A percentile compares a stretch with the other conserved stretches of the same genome.
Conservation (phyloP, 2,329 filamentous ascomycete species). For the Fusarium dimerum region DNA sequence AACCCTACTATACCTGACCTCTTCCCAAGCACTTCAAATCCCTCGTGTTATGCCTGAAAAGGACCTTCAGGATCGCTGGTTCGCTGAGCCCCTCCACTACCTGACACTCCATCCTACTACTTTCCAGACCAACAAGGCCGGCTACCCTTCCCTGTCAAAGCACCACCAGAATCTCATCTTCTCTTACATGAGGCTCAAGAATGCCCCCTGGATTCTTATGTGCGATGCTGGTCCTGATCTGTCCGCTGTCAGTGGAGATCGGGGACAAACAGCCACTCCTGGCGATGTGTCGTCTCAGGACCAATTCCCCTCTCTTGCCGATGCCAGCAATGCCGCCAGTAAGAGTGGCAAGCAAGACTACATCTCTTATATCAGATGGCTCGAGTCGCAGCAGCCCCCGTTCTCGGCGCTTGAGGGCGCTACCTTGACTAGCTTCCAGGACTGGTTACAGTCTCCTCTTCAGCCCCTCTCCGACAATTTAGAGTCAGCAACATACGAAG, state of each 20-base stretch:
- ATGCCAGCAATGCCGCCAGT: constrained; percentile 48
- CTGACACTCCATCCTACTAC: constrained; percentile 54
- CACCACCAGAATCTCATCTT: constrained; percentile 63
- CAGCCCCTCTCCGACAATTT: constrained; percentile 96
- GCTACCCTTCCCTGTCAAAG: constrained; percentile 62
- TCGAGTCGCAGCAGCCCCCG: constrained; percentile 79
- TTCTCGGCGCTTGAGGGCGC: constrained; percentile 52
- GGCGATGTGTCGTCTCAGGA: constrained; percentile 40
- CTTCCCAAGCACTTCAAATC: constrained; percentile 52
- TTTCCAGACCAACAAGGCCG: constrained; percentile 62
- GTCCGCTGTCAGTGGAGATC: constrained; percentile 28
- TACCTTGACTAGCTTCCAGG: constrained; percentile 68
- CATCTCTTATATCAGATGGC: constrained; percentile 78
- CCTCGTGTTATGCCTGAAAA: constrained; percentile 60
- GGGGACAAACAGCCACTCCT: constrained; percentile 13
- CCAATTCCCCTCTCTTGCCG: constrained; percentile 70
- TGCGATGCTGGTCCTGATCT: constrained; percentile 58
- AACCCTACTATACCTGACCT: neutral
- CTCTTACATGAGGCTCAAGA: constrained; percentile 65
- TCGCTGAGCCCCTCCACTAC: constrained; percentile 66
- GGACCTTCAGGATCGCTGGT: constrained; percentile 67
- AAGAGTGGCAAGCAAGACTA: constrained; percentile 44
- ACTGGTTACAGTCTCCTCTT: constrained; percentile 92
- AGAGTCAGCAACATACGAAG: constrained; percentile 96
- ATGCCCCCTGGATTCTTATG: constrained; percentile 63